Conservation (phyloP, 1,284 basidiomycete species). For the Cryptococcus sp. region DNA sequence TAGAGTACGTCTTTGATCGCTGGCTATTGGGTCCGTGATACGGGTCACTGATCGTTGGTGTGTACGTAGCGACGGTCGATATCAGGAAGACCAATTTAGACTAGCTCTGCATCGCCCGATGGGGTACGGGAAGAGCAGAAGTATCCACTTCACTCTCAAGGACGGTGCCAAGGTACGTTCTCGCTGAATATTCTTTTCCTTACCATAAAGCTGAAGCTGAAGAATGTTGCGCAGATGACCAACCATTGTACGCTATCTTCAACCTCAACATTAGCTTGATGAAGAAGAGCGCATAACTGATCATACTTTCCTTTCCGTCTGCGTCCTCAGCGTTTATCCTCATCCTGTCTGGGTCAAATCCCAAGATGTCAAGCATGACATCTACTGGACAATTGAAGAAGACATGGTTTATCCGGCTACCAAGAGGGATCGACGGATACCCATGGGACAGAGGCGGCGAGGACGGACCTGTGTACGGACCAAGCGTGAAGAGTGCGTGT, state of each 20-base stretch:
- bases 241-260: slow-evolving; percentile 27
- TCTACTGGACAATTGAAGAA: slow-evolving; percentile 29
- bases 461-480: slow-evolving; percentile 33
- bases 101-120: slow-evolving; percentile 16
- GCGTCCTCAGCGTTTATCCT: slow-evolving; percentile 31
- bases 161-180: slow-evolving; percentile 32
- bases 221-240: slow-evolving; percentile 22
- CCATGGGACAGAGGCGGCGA: slow-evolving; percentile 41
- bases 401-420: slow-evolving; percentile 40
- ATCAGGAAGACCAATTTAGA: slow-evolving; percentile 38
- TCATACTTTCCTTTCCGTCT: not conserved
- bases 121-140: slow-evolving; percentile 22
- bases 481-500: slow-evolving; percentile 43
- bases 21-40: not conserved
- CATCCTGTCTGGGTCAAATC: slow-evolving; percentile 22
- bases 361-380: slow-evolving; percentile 13
- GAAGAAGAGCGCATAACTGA: not conserved
- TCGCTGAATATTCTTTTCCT: not conserved
- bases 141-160: slow-evolving; percentile 37
- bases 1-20: not conserved
- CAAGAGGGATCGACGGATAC: slow-evolving; percentile 28
- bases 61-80: slow-evolving; percentile 18
- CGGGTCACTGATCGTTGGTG: not conserved
- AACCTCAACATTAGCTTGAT: not conserved
- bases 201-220: not conserved